Evolutionary conservation across 345 rosid species (phyloP), one percentile per base, ranked within the genome.

Genomic region (Bruguiera parviflora): DNA sequence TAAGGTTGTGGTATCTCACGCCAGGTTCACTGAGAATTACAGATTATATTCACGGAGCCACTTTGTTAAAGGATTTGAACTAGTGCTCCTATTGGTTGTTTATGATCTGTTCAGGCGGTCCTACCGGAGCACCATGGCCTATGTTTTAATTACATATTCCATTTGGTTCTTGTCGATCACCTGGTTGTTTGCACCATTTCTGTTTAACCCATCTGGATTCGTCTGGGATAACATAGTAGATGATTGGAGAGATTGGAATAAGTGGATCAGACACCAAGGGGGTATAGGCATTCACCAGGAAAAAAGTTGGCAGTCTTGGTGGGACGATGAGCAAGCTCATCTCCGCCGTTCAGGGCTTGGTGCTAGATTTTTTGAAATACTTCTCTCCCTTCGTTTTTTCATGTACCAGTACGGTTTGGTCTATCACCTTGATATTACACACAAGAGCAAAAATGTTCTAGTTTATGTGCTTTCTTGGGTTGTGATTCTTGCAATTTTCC

Each of bases 241-340:
- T 64, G 98, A 91, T 63, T 94, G 98, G 98, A 91, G 86, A 77
- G 96, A 90, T 37, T 94, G 97, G 98, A 94, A 91, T 77, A 91
- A 87, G 87, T 94, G 98, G 98, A 94, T 91, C 71, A 88, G 85
- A 78, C 88, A 81, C 76, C 92, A 88, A 86, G 98, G 97, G 28
- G 98, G 98, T 13, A 91, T 94, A 31, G 98, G 98, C 60, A 90
- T 91, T 74, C 95, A 87, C 64, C 91, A 89, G 59, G 96, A 94
- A 62, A 94, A 89, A 80, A 94, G 98, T 80, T 94, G 98, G 98
- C 87, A 94, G 68, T 91, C 98, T 20, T 94, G 98, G 98, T 94
- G 98, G 98, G 78, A 75, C 31, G 96, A 91, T 22, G 97, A 91
- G 73, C 98, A 94, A 80, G 84, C 85, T 31, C 98, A 89, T 79